Base-by-base conservation (phyloP, 495 filamentous ascomycete species). In the Hypoxylon lenormandii region DNA sequence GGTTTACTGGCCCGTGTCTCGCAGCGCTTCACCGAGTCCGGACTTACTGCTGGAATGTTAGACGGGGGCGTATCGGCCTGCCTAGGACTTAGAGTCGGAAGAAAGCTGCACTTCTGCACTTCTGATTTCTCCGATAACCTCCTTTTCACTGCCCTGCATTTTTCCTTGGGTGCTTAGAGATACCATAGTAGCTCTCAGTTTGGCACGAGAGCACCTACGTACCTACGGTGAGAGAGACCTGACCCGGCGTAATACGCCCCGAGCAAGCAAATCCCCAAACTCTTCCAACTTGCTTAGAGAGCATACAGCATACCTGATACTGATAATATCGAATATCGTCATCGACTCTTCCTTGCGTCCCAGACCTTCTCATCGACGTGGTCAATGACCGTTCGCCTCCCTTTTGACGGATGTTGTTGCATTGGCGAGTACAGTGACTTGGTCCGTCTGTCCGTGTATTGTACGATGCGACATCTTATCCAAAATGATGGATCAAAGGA, bases 11-110 rank as follows among this genome's bases (percentile, higher is more conserved):
- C 30, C 42, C 19, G 38, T 64, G 42, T 11, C n/a, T n/a, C 51
- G 45, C 26, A 47, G 42, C 47, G 21, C 38, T 54, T 45, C 50
- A 60, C 67, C 55, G 67, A 65, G 55, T 64, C 54, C 47, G 43
- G 47, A 64, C 54, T 60, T 61, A 51, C n/a, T 49, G 26, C 48
- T 18, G 48, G 48, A 33, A n/a, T 15, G 48, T 18, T n/a, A 50
- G 23, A 50, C 47, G 6, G 22, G 23, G 26, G 7, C 26, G 26
- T 7, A 23, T 50, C 26, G 15, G 40, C 23, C 48, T 33, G 58
- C 23, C 48, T 45, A 43, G 26, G 47, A 60, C 30, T 62, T 28
- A 28, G 26, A 7, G 26, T 28, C 26, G 26, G 26, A 28, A 28
- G 26, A 28, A 28, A 28, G 26, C 26, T 3, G 26, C 26, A 3